phyloP scores from a whole-genome alignment of 169 alveolate species.

The Plasmodium falciparum region DNA sequence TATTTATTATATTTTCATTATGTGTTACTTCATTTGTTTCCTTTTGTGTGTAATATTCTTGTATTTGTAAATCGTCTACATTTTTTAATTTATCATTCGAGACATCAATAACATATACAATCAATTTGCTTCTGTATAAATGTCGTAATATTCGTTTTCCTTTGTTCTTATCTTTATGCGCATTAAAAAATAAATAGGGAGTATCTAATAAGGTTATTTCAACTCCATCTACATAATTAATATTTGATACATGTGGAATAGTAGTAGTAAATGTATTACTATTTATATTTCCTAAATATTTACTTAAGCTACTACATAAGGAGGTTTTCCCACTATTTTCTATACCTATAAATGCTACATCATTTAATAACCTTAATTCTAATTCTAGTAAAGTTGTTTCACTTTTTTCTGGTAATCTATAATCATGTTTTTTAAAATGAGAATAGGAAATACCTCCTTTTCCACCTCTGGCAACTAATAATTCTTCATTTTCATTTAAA shows the following conservation, averaged over 20 bases:
- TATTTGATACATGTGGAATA: slow-evolving; percentile 84
- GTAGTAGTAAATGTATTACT: slow-evolving; percentile 86
- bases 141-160: slow-evolving; percentile 80
- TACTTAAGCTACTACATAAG: slow-evolving; percentile 82
- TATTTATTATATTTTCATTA: not conserved
- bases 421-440: slow-evolving; percentile 86
- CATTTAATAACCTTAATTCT: slow-evolving; percentile 85
- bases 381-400: slow-evolving; percentile 80
- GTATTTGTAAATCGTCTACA: slow-evolving; percentile 58
- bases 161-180: slow-evolving; percentile 63
- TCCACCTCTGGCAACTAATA: slow-evolving; percentile 87
- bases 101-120: slow-evolving; percentile 84
- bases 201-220: slow-evolving; percentile 84
- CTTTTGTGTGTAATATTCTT: slow-evolving; percentile 32
- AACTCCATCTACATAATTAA: slow-evolving; percentile 86
- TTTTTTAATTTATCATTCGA: slow-evolving; percentile 62
- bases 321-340: slow-evolving; percentile 86
- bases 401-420: slow-evolving; percentile 85
- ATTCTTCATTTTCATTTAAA: slow-evolving; percentile 76
- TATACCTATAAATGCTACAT: slow-evolving; percentile 85
- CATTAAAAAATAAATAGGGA: slow-evolving; percentile 79
- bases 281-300: slow-evolving; percentile 84
- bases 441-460: slow-evolving; percentile 88
- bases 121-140: slow-evolving; percentile 81
- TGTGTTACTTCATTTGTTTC: not conserved